Conservation (phyloP, 2,329 filamentous ascomycete species). For the Aspergillus eucalypticola region DNA sequence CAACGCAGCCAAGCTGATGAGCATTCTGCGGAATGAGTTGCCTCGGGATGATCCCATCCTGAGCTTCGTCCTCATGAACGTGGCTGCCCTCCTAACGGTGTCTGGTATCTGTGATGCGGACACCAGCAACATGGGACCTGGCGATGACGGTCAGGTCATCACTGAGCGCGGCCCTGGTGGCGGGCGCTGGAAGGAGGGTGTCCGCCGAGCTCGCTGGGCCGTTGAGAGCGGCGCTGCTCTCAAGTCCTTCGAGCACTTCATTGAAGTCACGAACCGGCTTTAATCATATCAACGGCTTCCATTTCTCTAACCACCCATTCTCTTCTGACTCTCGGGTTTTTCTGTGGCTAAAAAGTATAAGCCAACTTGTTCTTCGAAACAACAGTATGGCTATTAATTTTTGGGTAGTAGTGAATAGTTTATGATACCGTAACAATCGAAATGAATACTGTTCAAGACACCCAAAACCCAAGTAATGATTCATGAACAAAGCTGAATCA, state of each 20-base stretch:
- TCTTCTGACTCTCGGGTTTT: constrained; percentile 1
- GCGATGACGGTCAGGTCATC: constrained; percentile 78
- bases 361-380: not conserved
- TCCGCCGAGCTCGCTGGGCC: constrained; percentile 83
- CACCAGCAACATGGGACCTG: constrained; percentile 73
- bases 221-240: constrained; percentile 84
- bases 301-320: constrained; percentile 2
- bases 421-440: not conserved
- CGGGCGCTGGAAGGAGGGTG: constrained; percentile 91
- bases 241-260: constrained; percentile 79
- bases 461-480: not conserved
- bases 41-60: constrained; percentile 77
- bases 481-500: not conserved
- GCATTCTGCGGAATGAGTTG: constrained; percentile 72
- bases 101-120: constrained; percentile 86
- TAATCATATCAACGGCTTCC: constrained; percentile 14
- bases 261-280: constrained; percentile 70
- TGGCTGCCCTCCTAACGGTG: constrained; percentile 81
- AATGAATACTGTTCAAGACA: not conserved
- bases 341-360: not conserved
- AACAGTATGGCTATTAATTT: not conserved
- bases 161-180: constrained; percentile 81
- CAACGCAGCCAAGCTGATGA: constrained; percentile 81
- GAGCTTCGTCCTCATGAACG: constrained; percentile 93
- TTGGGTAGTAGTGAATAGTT: constrained; percentile 10